Conservation (phyloP, 2,329 filamentous ascomycete genomes). For the Sporothrix curviconia region DNA sequence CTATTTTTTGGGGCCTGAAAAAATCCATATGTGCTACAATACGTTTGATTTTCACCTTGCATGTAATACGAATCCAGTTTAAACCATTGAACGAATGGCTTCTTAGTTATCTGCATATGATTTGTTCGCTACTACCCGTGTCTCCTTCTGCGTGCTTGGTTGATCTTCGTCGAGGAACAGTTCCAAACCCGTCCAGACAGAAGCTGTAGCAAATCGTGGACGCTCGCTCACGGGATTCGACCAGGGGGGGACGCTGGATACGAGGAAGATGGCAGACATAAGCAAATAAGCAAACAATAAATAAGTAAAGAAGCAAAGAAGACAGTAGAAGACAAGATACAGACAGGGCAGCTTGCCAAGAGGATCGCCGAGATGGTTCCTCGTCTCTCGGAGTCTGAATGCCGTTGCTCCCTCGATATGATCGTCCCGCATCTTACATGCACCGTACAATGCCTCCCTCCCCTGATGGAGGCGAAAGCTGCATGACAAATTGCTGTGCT, state of each 20-base stretch:
- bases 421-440: conserved; percentile 6
- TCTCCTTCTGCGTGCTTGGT: neutral
- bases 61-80: too few species aligned
- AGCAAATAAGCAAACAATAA: too few species aligned
- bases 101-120: neutral
- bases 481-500: too few species aligned
- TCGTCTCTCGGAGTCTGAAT: too few species aligned
- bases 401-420: too few species aligned
- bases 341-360: neutral
- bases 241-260: neutral
- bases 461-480: conserved; percentile 1
- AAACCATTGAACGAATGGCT: too few species aligned
- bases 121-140: neutral
- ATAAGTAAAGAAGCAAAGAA: neutral
- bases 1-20: too few species aligned
- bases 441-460: neutral
- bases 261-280: neutral
- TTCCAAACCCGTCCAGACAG: conserved; percentile 1
- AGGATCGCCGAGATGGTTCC: too few species aligned
- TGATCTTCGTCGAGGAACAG: neutral
- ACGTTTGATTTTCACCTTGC: too few species aligned
- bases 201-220: neutral
- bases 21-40: too few species aligned
- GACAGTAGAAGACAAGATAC: too few species aligned
- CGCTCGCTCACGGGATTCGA: neutral